Percentiles rank a stretch among this genome's conserved stretches.
Evolutionary conservation across 1,284 basidiomycete species (phyloP).

Genomic region (Puccinia triticina): DNA sequence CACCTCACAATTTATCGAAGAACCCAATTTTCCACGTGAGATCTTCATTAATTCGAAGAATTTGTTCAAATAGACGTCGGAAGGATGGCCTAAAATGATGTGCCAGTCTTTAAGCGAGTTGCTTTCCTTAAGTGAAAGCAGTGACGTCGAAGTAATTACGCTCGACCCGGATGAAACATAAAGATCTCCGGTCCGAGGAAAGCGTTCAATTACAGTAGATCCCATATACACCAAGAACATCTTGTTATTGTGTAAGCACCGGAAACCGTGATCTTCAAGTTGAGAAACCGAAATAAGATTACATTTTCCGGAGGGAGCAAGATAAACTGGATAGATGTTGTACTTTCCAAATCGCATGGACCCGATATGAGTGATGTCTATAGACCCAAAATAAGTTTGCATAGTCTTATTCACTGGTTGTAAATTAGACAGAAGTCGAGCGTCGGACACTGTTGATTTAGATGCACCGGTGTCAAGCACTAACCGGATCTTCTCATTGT

Average conservation of each 20-base stretch:
- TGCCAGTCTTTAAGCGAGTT: background rate
- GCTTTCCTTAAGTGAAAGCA: background rate
- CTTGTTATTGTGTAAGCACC: background rate
- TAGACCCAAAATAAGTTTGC: too few relatives aligned
- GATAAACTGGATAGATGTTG: conserved; percentile 11
- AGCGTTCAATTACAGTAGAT: background rate
- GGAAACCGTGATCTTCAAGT: conserved; percentile 19
- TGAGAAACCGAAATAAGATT: conserved; percentile 19
- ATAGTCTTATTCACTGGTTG: too few relatives aligned
- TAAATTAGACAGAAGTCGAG: too few relatives aligned
- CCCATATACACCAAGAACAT: background rate
- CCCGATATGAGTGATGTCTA: conserved; percentile 24
- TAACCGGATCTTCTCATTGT: too few relatives aligned
- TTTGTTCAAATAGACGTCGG: background rate
- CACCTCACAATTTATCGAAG: too few relatives aligned
- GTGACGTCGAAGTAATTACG: too few relatives aligned
- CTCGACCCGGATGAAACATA: background rate
- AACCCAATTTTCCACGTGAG: background rate
- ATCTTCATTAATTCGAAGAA: conserved; percentile 9
- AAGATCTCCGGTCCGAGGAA: conserved; percentile 1
- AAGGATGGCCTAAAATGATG: conserved; percentile 11
- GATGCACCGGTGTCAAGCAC: too few relatives aligned
- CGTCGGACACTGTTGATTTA: too few relatives aligned
- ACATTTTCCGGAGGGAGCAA: background rate
- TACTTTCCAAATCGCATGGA: background rate